Conservation (phyloP, 2,329 filamentous ascomycete species). For the Trichoderma sp. region DNA sequence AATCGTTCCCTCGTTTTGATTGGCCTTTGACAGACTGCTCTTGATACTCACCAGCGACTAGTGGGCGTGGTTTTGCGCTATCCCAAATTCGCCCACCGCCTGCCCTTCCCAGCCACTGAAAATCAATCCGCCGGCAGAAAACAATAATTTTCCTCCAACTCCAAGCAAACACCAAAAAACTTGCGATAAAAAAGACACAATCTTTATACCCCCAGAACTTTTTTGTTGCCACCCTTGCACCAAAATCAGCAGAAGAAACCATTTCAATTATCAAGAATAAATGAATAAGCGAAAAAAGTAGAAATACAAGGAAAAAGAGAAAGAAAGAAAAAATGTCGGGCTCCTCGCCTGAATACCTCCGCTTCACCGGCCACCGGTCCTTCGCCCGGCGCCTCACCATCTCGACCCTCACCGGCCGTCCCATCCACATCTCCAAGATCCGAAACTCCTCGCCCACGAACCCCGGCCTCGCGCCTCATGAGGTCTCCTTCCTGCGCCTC, state of each 20-base stretch:
- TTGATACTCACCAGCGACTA: neutral
- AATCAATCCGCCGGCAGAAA: conserved; percentile 24
- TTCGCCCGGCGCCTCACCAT: conserved; percentile 85
- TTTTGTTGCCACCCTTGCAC: neutral
- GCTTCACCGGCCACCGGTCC: conserved; percentile 82
- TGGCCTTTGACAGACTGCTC: neutral
- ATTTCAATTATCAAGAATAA: too few relatives aligned
- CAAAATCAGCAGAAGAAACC: neutral
- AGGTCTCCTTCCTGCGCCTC: conserved; percentile 93
- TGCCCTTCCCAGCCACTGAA: conserved; percentile 14
- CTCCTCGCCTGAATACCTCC: conserved; percentile 60
- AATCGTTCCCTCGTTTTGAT: too few relatives aligned
- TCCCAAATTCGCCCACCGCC: conserved; percentile 14
- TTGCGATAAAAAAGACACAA: conserved; percentile 5
- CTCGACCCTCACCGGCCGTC: conserved; percentile 85
- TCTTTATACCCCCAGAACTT: neutral
- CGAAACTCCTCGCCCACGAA: conserved; percentile 82
- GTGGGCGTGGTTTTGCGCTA: neutral
- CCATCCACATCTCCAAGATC: conserved; percentile 92
- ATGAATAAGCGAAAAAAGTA: neutral
- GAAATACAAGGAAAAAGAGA: neutral
- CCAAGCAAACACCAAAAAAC: conserved; percentile 24
- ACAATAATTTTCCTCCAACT: conserved; percentile 28
- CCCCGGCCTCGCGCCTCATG: conserved; percentile 87
- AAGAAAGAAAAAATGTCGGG: conserved; percentile 40